Percentiles rank a stretch among this genome's conserved stretches.
phyloP scores from a whole-genome alignment of 2,329 filamentous ascomycete genomes.

The Nemania sp. region DNA sequence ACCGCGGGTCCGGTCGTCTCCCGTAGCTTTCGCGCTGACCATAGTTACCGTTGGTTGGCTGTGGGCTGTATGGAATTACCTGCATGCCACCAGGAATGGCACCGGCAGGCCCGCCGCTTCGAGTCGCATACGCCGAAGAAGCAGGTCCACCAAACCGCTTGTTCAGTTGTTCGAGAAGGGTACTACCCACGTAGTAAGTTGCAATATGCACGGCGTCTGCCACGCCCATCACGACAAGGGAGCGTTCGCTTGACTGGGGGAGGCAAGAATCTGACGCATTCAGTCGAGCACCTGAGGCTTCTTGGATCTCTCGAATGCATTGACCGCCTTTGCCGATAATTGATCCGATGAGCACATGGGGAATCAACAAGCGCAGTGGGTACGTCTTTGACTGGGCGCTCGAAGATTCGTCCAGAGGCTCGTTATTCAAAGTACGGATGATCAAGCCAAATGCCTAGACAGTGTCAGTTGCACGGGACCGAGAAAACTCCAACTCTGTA shows the following conservation, averaged over 20 bases:
- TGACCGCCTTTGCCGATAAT: conserved; percentile 98
- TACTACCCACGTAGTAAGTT: conserved; percentile 97
- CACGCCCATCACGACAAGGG: conserved; percentile 96
- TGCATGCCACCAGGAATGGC: conserved; percentile 98
- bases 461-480: conserved; percentile 23
- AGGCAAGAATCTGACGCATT: conserved; percentile 96
- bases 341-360: conserved; percentile 95
- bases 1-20: conserved; percentile 71
- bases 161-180: conserved; percentile 94
- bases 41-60: conserved; percentile 89
- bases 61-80: conserved; percentile 95
- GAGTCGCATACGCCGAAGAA: conserved; percentile 95
- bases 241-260: conserved; percentile 92
- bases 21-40: conserved; percentile 85
- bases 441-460: conserved; percentile 90
- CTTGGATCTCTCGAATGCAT: conserved; percentile 96
- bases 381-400: conserved; percentile 96
- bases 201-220: conserved; percentile 98
- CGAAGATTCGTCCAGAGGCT: conserved; percentile 84
- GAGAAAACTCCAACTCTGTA: conserved; percentile 11
- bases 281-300: conserved; percentile 91
- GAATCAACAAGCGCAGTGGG: conserved; percentile 90
- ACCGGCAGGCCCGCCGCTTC: conserved; percentile 89
- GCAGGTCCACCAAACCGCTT: conserved; percentile 95
- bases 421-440: conserved; percentile 97